Conservation (phyloP, 2,329 filamentous ascomycete species). For the Aspergillus intermedius region DNA sequence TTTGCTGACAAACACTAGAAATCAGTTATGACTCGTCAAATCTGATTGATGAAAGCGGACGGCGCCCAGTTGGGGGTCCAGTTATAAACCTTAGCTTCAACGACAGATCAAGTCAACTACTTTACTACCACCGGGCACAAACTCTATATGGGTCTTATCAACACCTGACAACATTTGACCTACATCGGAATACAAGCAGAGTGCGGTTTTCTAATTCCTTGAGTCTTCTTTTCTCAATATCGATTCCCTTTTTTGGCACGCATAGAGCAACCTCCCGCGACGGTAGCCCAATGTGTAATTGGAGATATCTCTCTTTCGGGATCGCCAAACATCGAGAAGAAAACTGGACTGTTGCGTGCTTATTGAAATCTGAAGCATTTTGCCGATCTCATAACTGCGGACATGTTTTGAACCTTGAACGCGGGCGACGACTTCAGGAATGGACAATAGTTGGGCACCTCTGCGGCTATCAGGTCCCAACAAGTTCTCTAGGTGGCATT, state of each 20-base stretch:
- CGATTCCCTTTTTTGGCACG: slow-evolving; percentile 34
- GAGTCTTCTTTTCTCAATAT: slow-evolving; percentile 30
- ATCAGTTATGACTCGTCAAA: slow-evolving; percentile 12
- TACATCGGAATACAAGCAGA: slow-evolving; percentile 17
- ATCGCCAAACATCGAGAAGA: slow-evolving; percentile 29
- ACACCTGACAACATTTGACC: slow-evolving; percentile 10
- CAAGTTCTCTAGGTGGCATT: slow-evolving; percentile 32
- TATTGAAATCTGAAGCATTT: slow-evolving; percentile 29
- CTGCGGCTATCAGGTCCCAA: slow-evolving; percentile 27
- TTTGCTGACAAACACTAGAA: slow-evolving; percentile 12
- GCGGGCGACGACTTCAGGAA: slow-evolving; percentile 31
- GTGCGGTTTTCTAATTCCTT: slow-evolving; percentile 20
- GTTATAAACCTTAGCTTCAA: slow-evolving; percentile 30
- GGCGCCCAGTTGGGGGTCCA: slow-evolving; percentile 13
- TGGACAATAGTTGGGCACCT: slow-evolving; percentile 34
- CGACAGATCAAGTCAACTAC: slow-evolving; percentile 28
- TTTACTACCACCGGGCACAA: slow-evolving; percentile 28
- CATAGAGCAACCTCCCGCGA: slow-evolving; percentile 19
- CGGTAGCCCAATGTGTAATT: slow-evolving; percentile 23
- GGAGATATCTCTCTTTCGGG: slow-evolving; percentile 37
- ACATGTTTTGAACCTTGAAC: slow-evolving; percentile 33
- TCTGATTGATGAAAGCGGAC: slow-evolving; percentile 11
- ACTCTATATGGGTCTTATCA: slow-evolving; percentile 32
- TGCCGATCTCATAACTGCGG: slow-evolving; percentile 23
- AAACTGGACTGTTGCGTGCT: slow-evolving; percentile 31